These are phyloP conservation scores for Acer saccharum DNA, from an alignment of 345 rosid species.

Conservation along the genomic window DNA sequence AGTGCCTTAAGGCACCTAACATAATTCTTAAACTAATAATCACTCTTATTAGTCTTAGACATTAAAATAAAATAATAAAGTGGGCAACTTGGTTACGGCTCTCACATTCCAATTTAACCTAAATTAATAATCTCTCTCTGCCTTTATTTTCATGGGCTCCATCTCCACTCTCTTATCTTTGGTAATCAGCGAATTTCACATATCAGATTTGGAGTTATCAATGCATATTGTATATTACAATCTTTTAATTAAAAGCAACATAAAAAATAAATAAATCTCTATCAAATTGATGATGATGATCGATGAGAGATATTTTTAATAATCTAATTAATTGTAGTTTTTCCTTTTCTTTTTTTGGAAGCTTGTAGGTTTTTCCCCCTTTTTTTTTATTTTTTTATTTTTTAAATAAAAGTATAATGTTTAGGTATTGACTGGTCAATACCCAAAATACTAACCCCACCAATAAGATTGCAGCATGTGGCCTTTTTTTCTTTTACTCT, in stretches of 20 bases:
- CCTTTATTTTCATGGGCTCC: neutral
- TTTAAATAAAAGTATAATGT: no score
- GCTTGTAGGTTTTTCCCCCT: no score
- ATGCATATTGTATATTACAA: neutral
- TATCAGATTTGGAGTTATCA: constrained; percentile 17
- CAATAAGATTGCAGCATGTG: no score
- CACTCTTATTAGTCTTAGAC: neutral
- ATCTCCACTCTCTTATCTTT: neutral
- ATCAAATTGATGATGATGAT: neutral
- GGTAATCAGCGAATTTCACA: constrained; percentile 6
- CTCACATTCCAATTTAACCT: neutral
- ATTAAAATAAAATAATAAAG: neutral
- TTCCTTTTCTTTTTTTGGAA: neutral
- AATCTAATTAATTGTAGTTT: neutral
- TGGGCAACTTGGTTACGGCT: neutral
- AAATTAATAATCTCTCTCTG: neutral
- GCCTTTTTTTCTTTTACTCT: no score
- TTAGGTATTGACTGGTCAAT: no score
- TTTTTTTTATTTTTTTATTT: no score
- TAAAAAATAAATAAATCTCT: neutral
- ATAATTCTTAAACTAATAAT: no score
- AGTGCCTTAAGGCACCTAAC: no score
- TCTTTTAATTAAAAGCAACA: neutral
- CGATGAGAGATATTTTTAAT: neutral
- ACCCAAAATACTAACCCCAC: no score